Percentiles rank a stretch among this genome's conserved stretches.
Conservation (phyloP, 352 stramenopile genomes). For the Phytophthora pinifolia region DNA sequence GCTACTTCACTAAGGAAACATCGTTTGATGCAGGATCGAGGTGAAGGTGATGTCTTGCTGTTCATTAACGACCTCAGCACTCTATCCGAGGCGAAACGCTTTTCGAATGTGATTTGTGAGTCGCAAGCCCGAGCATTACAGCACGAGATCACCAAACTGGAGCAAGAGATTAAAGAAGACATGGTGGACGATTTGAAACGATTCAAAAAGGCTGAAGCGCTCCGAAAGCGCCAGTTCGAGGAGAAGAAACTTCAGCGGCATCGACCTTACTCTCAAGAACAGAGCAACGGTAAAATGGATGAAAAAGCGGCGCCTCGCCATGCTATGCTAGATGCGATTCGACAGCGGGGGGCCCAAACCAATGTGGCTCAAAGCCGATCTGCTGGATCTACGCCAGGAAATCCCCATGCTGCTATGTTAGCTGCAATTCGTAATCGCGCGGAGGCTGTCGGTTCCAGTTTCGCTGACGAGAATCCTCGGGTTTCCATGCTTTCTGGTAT, state of each 20-base stretch:
- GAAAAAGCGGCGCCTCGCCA: slow-evolving; percentile 12
- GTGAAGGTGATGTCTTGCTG: slow-evolving; percentile 63
- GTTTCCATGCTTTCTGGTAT: slow-evolving; percentile 5
- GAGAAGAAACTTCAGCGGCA: slow-evolving; percentile 15
- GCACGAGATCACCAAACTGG: slow-evolving; percentile 50
- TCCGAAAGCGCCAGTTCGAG: slow-evolving; percentile 37
- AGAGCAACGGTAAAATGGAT: background rate
- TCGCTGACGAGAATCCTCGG: background rate
- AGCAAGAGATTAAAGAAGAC: slow-evolving; percentile 76
- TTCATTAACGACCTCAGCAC: slow-evolving; percentile 64
- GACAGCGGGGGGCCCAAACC: slow-evolving; percentile 13
- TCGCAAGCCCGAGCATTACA: slow-evolving; percentile 54
- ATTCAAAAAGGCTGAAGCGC: slow-evolving; percentile 50
- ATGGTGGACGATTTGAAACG: slow-evolving; percentile 53
- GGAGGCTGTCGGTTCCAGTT: background rate
- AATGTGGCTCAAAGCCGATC: background rate
- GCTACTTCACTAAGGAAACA: too few relatives aligned
- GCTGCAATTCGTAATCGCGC: slow-evolving; percentile 21
- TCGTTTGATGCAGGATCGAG: slow-evolving; percentile 48
- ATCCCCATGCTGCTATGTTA: slow-evolving; percentile 14
- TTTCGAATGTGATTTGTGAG: slow-evolving; percentile 68
- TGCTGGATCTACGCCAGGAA: background rate
- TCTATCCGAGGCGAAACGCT: slow-evolving; percentile 59
- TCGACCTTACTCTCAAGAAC: background rate
- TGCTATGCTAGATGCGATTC: slow-evolving; percentile 35